Evolutionary conservation across 169 alveolate species (phyloP).

Genomic region (Cryptosporidium viatorum): DNA sequence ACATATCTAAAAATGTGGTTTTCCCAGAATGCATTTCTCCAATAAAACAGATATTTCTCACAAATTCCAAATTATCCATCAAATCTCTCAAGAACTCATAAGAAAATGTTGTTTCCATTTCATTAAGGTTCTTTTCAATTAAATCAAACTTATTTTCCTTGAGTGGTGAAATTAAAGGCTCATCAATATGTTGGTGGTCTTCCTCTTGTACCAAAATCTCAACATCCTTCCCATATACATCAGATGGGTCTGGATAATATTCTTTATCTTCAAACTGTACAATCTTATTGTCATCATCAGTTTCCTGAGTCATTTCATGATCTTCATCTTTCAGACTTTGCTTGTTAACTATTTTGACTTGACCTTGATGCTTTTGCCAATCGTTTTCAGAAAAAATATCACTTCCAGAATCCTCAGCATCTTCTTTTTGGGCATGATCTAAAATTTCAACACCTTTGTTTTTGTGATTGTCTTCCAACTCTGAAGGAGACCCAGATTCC

Average conservation of each 20-base stretch:
- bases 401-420: conserved; percentile 81
- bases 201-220: conserved; percentile 94
- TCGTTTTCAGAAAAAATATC: conserved; percentile 70
- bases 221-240: conserved; percentile 93
- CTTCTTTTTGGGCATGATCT: conserved; percentile 85
- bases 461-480: conserved; percentile 28
- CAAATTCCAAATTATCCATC: conserved; percentile 92
- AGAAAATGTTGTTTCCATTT: conserved; percentile 91
- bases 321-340: conserved; percentile 32
- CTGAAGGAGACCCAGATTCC: conserved; percentile 48
- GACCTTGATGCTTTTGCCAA: conserved; percentile 37
- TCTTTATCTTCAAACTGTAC: conserved; percentile 92
- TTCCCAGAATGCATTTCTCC: conserved; percentile 99
- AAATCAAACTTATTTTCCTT: conserved; percentile 90
- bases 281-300: conserved; percentile 79
- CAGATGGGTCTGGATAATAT: conserved; percentile 93
- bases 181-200: conserved; percentile 97
- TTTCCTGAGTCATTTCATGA: conserved; percentile 61
- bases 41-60: conserved; percentile 94
- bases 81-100: conserved; percentile 92
- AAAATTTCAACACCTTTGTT: conserved; percentile 78
- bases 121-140: conserved; percentile 84
- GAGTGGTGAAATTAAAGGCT: conserved; percentile 96
- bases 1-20: conserved; percentile 95
- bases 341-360: not conserved